Evolutionary conservation across 495 filamentous ascomycete species (phyloP), one percentile per base, ranked within the genome.

Genomic region (Pseudotulostoma volvatum): DNA sequence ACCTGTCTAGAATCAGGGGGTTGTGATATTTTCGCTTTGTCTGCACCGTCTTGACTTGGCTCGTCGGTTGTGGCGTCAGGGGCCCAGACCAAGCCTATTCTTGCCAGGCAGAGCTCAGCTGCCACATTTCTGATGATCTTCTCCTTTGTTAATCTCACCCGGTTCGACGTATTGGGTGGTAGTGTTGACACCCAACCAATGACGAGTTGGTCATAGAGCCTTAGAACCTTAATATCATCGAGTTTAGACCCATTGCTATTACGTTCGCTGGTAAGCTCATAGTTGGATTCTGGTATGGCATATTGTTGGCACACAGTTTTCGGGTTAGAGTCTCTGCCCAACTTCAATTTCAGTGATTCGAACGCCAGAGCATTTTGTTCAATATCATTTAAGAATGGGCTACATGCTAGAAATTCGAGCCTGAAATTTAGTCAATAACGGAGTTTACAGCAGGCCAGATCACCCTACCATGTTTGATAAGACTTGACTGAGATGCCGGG

Each of bases 71-170:
- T 5, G 11, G 11, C 11, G 23, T 11, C 23, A 28, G 11, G 11
- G 11, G 5, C 23, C 11, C 23, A 11, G 11, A 28, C 23, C 5
- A 28, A 5, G 8, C 48, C 39, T 4, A 62, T 34, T 5, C 49
- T 52, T 30, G 66, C 51, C 13, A 70, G 41, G 35, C 54, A 44
- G 16, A 70, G 41, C 33, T 67, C 59, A 11, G 52, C 55, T 18
- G 60, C 54, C 20, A 70, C 34, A 2, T 49, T 47, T 35, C 66
- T 52, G 18, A 67, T 48, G 9, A 52, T 38, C 43, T 52, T 63
- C 39, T 66, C 66, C 42, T 66, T 62, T 37, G 49, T 46, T 1
- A 64, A 46, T 8, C 66, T 55, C 14, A 57, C 56, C 9, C 48
- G 56, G 1, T 49, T 48, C 4, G 66, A 59, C 39, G 63, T 53